Conservation (phyloP, 2,329 filamentous ascomycete species). For the Aspergillus sp. region DNA sequence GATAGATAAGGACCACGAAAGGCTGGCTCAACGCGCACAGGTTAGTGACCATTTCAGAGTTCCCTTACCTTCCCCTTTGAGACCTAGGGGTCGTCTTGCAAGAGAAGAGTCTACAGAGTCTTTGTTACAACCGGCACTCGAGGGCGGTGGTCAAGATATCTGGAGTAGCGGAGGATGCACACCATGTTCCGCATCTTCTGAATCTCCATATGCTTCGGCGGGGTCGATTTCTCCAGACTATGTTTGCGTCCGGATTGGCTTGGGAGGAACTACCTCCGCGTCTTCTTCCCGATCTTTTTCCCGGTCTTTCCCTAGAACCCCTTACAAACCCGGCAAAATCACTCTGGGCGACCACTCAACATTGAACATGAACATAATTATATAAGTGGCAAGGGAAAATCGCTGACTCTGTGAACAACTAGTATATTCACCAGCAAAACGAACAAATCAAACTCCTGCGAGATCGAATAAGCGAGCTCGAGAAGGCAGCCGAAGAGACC, state of each 20-base stretch:
- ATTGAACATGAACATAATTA: not conserved
- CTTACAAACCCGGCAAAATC: not conserved
- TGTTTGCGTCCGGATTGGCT: not conserved
- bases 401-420: conserved; percentile 17
- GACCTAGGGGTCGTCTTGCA: too few relatives aligned
- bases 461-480: conserved; percentile 41
- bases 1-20: conserved; percentile 55
- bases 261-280: not conserved
- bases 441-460: conserved; percentile 44
- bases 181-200: not conserved
- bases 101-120: not conserved
- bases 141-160: not conserved
- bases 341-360: not conserved
- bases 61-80: not conserved
- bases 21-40: conserved; percentile 44
- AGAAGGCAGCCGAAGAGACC: conserved; percentile 35
- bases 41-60: conserved; percentile 27
- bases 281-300: not conserved
- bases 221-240: not conserved
- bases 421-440: conserved; percentile 46
- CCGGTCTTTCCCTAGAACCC: not conserved
- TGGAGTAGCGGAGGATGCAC: not conserved
- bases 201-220: not conserved
- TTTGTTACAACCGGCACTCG: not conserved
- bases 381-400: not conserved